Conservation (phyloP, 164 flowering plant species). For the Dillenia turbinata region DNA sequence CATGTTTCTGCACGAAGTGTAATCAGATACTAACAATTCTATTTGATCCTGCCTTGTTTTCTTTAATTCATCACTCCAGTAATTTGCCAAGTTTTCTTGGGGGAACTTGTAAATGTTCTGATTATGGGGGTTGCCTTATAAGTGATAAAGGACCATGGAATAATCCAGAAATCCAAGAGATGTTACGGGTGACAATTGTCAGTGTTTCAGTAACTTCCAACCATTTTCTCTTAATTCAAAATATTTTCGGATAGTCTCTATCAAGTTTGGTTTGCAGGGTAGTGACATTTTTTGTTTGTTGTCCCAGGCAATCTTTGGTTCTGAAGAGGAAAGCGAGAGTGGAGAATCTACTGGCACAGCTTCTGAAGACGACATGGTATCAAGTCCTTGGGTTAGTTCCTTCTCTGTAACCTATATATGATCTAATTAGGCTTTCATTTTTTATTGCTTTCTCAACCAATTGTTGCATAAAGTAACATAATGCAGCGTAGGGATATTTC, state of each 20-base stretch:
- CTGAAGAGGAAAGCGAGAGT: conserved; percentile 14
- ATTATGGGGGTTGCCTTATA: conserved; percentile 63
- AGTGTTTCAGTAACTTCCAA: not conserved
- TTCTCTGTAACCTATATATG: not conserved
- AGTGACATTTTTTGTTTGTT: conserved; percentile 5
- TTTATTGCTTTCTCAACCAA: not conserved
- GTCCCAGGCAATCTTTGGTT: conserved; percentile 25
- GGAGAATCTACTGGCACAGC: conserved; percentile 11
- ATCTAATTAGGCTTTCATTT: not conserved
- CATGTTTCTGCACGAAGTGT: not conserved
- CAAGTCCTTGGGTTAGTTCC: not conserved
- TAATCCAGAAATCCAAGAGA: conserved; percentile 44
- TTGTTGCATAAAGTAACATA: conserved; percentile 1
- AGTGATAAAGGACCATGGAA: conserved; percentile 86
- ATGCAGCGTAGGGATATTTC: conserved; percentile 21
- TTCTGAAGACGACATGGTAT: conserved; percentile 17
- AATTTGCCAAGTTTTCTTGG: conserved; percentile 69
- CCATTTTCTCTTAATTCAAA: not conserved
- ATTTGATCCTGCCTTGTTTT: not conserved
- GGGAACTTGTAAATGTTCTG: conserved; percentile 68
- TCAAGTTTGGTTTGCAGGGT: not conserved
- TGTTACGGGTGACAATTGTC: conserved; percentile 35
- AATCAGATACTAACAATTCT: no score
- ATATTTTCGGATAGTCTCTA: not conserved
- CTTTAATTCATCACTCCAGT: conserved; percentile 27